Conservation (phyloP, 371 early-diverging fungal genomes). For the Rhizopus stolonifer region DNA sequence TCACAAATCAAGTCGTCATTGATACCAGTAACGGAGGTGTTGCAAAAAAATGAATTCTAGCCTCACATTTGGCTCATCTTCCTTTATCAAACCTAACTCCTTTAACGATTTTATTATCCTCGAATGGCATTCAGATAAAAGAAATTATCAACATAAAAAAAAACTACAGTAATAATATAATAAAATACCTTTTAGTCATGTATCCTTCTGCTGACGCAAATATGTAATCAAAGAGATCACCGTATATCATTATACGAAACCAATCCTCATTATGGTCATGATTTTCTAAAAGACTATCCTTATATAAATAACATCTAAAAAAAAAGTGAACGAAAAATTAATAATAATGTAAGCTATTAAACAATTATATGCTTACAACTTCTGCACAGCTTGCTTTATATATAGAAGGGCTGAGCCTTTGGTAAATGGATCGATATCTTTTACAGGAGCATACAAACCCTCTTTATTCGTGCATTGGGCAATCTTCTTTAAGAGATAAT, state of each 20-base stretch:
- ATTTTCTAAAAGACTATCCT: constrained; percentile 9
- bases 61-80: constrained; percentile 14
- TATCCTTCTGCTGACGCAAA: constrained; percentile 13
- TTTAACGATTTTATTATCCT: constrained; percentile 16
- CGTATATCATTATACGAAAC: constrained; percentile 15
- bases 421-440: constrained; percentile 13
- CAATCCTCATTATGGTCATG: constrained; percentile 13
- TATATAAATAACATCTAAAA: constrained; percentile 15
- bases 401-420: constrained; percentile 13
- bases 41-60: constrained; percentile 18
- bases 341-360: constrained; percentile 12
- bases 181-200: constrained; percentile 15
- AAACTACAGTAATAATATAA: constrained; percentile 9
- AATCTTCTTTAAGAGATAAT: constrained; percentile 11
- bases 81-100: constrained; percentile 4
- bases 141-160: constrained; percentile 11
- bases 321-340: constrained; percentile 12
- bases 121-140: constrained; percentile 15
- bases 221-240: constrained; percentile 13
- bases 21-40: constrained; percentile 11
- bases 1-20: constrained; percentile 15
- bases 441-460: constrained; percentile 14
- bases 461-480: constrained; percentile 14
- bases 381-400: constrained; percentile 11
- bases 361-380: constrained; percentile 13